These are phyloP conservation scores for Yamadazyma sp. DNA, from an alignment of 805 yeast species.

Conservation along the genomic window DNA sequence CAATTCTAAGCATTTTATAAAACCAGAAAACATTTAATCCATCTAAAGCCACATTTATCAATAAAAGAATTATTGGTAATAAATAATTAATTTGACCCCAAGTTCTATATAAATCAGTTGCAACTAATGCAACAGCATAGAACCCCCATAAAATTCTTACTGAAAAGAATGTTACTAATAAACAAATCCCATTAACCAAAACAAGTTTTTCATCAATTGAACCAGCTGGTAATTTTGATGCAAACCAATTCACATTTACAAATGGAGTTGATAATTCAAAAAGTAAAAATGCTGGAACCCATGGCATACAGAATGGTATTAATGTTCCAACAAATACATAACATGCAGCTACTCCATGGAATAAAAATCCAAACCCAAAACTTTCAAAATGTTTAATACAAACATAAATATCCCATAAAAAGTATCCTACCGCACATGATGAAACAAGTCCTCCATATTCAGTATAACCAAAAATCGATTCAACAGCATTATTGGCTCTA, in stretches of 20 bases:
- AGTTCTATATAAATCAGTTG: slow-evolving; percentile 45
- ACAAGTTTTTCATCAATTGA: slow-evolving; percentile 53
- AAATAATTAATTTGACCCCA: slow-evolving; percentile 44
- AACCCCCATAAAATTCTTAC: slow-evolving; percentile 88
- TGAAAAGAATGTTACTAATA: slow-evolving; percentile 67
- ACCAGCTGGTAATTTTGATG: slow-evolving; percentile 70
- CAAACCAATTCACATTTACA: slow-evolving; percentile 91
- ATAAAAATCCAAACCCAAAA: slow-evolving; percentile 78
- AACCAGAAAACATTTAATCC: slow-evolving; percentile 82
- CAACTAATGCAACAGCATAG: slow-evolving; percentile 56
- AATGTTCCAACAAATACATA: slow-evolving; percentile 65
- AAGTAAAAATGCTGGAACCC: slow-evolving; percentile 76
- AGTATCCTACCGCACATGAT: slow-evolving; percentile 78
- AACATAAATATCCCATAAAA: slow-evolving; percentile 81
- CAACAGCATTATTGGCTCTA: slow-evolving; percentile 37
- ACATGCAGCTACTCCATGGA: slow-evolving; percentile 82
- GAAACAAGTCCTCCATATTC: slow-evolving; percentile 75
- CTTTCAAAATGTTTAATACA: slow-evolving; percentile 60
- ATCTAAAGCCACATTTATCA: slow-evolving; percentile 61
- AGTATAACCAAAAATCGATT: slow-evolving; percentile 57
- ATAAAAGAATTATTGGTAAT: slow-evolving; percentile 49
- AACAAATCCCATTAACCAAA: slow-evolving; percentile 65
- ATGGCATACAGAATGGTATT: slow-evolving; percentile 73
- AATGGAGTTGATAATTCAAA: slow-evolving; percentile 93
- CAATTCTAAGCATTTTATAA: slow-evolving; percentile 75